Evolutionary conservation across 2,329 filamentous ascomycete species (phyloP), one percentile per base, ranked within the genome.

Genomic region (Fusarium austroafricanum): DNA sequence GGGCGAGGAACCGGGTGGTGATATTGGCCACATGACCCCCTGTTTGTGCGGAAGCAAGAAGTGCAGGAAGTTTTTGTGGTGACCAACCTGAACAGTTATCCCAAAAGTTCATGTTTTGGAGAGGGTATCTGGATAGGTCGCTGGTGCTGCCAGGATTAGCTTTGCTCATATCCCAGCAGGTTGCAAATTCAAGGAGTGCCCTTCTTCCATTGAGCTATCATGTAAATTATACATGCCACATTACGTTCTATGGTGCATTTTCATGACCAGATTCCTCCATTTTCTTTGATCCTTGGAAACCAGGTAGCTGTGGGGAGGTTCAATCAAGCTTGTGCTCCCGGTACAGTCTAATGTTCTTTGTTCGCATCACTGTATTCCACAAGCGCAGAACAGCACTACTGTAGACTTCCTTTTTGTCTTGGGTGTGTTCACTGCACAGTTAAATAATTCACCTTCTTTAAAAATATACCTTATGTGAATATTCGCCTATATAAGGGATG

Each of bases 51-150:
- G 88, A 2, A 86, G 89, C 44, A 73, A 80, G 35, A 89, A 88
- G 18, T 95, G 92, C 72, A 83, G 92, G 39, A 88, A 88, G 2
- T 92, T 83, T 75, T 75, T 94, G 39, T 94, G 91, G 91, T 89
- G 65, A 69, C 29, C 4, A 10, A 9, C 9, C 10, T 12, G 3
- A 18, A 14, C 15, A 26, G 17, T 21, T 23, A 33, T 14, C 12
- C 29, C 9, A 45, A 50, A 35, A 11, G 20, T 37, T 11, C 15
- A 11, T 38, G 17, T 37, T 23, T 12, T 26, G n/a, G 10, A 17
- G 37, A n/a, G 20, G 31, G 14, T 35, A 26, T 39, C 10, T 18
- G 11, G 17, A 53, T 11, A n/a, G 14, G 18, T 18, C 9, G 29
- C 21, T 18, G 21, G 21, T 29, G 26, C n/a, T 15, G 10, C 12